Percentiles rank a stretch among this genome's conserved stretches.
phyloP scores from a whole-genome alignment of 495 filamentous ascomycete genomes.

The Trichocladium antarcticum region DNA sequence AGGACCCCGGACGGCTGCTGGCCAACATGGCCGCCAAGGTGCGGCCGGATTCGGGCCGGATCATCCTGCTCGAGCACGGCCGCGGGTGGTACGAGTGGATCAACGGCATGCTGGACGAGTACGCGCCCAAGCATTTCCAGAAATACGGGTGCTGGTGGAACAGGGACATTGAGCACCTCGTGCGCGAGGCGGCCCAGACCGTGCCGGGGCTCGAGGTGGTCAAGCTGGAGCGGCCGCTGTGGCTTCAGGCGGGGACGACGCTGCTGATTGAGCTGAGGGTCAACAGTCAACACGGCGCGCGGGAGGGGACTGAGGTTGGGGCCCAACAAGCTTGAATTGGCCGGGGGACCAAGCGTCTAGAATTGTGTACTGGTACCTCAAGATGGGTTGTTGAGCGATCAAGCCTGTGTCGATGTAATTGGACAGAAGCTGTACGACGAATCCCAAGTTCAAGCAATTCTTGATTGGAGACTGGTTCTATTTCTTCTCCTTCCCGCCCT shows the following conservation, averaged over 20 bases:
- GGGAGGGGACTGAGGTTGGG: constrained; percentile 1
- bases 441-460: background rate
- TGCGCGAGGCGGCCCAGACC: constrained; percentile 37
- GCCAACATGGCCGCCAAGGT: constrained; percentile 43
- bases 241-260: constrained; percentile 59
- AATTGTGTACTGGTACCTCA: too few relatives aligned
- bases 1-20: constrained; percentile 58
- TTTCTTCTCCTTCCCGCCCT: background rate
- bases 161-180: constrained; percentile 71
- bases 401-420: background rate
- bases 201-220: constrained; percentile 76
- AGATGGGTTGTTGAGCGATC: too few relatives aligned
- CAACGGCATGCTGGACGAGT: constrained; percentile 65
- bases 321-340: too few relatives aligned
- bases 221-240: constrained; percentile 50
- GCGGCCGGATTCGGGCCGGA: constrained; percentile 50
- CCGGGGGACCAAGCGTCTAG: too few relatives aligned
- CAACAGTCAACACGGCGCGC: constrained; percentile 2
- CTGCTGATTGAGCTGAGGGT: constrained; percentile 36
- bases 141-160: constrained; percentile 97
- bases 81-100: constrained; percentile 64
- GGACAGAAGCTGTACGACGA: too few relatives aligned
- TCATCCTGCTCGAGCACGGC: constrained; percentile 88
- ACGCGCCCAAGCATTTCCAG: constrained; percentile 66
- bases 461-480: constrained; percentile 7